Evolutionary conservation across 768 basidiomycete genomes (phyloP), one percentile per base, ranked within the genome.

Genomic region (Infundibulicybe gibba): DNA sequence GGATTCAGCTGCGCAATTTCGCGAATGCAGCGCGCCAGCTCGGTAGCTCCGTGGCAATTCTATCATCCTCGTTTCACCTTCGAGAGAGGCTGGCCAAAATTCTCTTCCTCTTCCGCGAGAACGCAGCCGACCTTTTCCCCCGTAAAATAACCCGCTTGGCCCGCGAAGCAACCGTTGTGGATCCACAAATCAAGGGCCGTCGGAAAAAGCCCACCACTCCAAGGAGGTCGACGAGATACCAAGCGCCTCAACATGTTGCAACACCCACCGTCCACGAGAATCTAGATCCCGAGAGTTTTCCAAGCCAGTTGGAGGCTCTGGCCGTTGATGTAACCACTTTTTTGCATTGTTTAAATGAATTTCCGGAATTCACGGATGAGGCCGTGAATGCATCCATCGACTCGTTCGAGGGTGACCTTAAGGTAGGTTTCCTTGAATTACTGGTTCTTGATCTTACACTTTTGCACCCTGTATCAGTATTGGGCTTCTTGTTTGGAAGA

Each of bases 311-410:
- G 43, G 76, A 80, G 50, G 63, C 65, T 25, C 67, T 89, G 32
- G 83, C 85, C 3, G 69, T 68, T n/a, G 85, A 83, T 45, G 77
- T 89, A 12, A 78, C 71, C 16, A 83, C 79, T 0, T 90, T 90
- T 55, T 61, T 86, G 48, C 72, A 81, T 40, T 83, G 82, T 53
- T 62, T 90, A 51, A 87, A 88, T 47, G 86, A 89, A 57, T 88
- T 90, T 52, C 87, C 86, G 0, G 87, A 88, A 58, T 86, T 87
- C 54, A 80, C 76, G 20, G 84, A 88, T 43, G 85, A 90, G 53
- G 80, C 78, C 5, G 79, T 79, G 47, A 87, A 87, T 56, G 68
- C 78, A 1, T 83, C 83, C 3, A 83, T 88, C 46, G 54, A 75
- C 45, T 76, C 80, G 10, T 84, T 89, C 42, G 81, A 86, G 59